A percentile compares a stretch with the other conserved stretches of the same genome.
Conservation (phyloP, 116 monocot species). For the Phalaenopsis hybrid region DNA sequence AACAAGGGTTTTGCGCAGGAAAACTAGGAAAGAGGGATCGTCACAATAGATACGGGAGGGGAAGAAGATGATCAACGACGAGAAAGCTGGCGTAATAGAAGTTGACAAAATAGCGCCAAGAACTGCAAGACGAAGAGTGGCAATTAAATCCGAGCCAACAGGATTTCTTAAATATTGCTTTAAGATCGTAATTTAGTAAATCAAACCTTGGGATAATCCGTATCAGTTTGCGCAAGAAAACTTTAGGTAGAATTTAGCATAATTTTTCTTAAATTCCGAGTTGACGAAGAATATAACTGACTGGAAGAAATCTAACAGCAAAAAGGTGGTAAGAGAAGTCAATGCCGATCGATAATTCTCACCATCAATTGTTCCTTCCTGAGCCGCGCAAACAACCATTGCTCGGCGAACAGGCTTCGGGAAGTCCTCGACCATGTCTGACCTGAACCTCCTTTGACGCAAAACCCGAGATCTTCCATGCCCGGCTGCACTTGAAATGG, state of each 20-base stretch:
- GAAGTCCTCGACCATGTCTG: background rate
- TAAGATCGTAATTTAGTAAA: too few species aligned
- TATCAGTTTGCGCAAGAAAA: background rate
- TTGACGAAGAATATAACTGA: background rate
- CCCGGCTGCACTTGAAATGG: background rate
- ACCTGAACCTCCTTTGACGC: background rate
- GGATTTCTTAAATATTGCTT: too few species aligned
- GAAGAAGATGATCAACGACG: background rate
- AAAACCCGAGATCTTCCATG: background rate
- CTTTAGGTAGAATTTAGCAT: background rate
- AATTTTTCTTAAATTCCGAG: background rate
- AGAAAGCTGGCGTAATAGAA: background rate
- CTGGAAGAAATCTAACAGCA: background rate
- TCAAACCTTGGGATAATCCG: background rate
- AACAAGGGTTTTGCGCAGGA: background rate
- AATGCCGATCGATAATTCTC: background rate
- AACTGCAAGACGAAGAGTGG: background rate
- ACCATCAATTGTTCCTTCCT: slow-evolving; percentile 11
- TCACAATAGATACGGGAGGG: background rate
- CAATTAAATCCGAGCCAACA: background rate
- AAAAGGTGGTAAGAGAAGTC: background rate
- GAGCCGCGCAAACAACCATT: slow-evolving; percentile 1
- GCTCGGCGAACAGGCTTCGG: slow-evolving; percentile 1
- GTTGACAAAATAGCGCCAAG: background rate
- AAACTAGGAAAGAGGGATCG: background rate